Evolutionary conservation across 495 filamentous ascomycete genomes (phyloP).

Genomic region (Xeromyces bisporus): DNA sequence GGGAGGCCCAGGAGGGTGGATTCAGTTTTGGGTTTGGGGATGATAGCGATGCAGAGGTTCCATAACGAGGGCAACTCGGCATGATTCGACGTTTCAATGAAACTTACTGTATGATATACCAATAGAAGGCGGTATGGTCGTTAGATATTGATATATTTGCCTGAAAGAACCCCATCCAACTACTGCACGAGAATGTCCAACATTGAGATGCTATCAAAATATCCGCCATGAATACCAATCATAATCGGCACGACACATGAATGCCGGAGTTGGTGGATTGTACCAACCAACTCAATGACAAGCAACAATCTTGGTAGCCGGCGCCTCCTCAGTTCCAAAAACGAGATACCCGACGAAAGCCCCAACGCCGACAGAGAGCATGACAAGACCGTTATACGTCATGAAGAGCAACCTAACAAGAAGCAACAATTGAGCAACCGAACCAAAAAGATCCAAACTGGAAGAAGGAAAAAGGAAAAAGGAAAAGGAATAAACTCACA

Average conservation of each 20-base stretch:
- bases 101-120: too few relatives aligned
- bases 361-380: conserved; percentile 78
- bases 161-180: too few relatives aligned
- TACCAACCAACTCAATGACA: conserved; percentile 47
- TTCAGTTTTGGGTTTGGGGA: conserved; percentile 79
- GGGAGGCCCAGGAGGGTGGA: conserved; percentile 30
- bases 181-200: too few relatives aligned
- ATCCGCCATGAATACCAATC: too few relatives aligned
- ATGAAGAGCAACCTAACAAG: conserved; percentile 81
- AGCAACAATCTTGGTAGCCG: conserved; percentile 64
- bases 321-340: conserved; percentile 55
- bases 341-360: conserved; percentile 76
- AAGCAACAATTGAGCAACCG: conserved; percentile 1
- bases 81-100: too few relatives aligned
- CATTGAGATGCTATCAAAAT: too few relatives aligned
- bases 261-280: neutral
- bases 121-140: too few relatives aligned
- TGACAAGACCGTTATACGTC: conserved; percentile 98
- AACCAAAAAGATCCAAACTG: neutral
- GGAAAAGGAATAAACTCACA: conserved; percentile 44
- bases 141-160: too few relatives aligned
- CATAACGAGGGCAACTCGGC: too few relatives aligned
- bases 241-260: too few relatives aligned
- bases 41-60: conserved; percentile 40
- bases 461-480: conserved; percentile 1